Base-by-base conservation (phyloP, 1,284 basidiomycete species). In the Ceratobasidium sp. region DNA sequence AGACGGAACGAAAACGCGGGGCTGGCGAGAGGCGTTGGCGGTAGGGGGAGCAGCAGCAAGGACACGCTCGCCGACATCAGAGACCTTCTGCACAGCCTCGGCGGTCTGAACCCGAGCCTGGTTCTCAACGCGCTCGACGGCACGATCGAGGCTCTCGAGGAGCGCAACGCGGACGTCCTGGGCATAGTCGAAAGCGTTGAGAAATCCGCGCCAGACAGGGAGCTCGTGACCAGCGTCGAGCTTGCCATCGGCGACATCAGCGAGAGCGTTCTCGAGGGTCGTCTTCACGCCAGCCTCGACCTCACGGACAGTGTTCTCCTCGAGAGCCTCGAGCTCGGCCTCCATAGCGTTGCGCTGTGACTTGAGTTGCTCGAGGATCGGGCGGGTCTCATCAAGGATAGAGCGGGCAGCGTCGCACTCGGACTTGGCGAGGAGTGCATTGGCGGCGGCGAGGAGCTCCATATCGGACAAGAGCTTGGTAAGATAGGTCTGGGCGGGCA, bases 401-500 rank as follows among this genome's bases (percentile, higher is more conserved):
- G 86, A 87, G 75, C 86, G 87, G 1, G 97, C 96, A 8, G 87
- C 87, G 48, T 91, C 88, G n/a, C 93, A 86, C 82, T 99, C 96
- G 19, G 87, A 82, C 76, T 92, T 87, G 1, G 98, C 97, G 19
- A 96, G 90, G 75, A 95, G 89, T 11, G 91, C 88, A 82, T 99
- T 99, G 77, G 95, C 90, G 11, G 90, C 87, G 8, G 94, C 93
- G 74, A 99, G 90, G 41, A 98, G 86, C 77, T 95, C 93, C 54
- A 99, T 87, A 81, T 99, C 98, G 71, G 90, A 87, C 69, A 99
- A 88, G 24, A 99, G 87, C 80, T 98, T 93, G 76, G 89, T 89
- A 75, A 99, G 88, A 83, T 98, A 99, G 22, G 96, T 98, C 78
- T 94, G 91, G n/a, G 93, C 97, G 1, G 98, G 98, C 56, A 94